Evolutionary conservation across 148 eudicot genomes (phyloP), one percentile per base, ranked within the genome.

Genomic region (Rhododendron ferrugineum): DNA sequence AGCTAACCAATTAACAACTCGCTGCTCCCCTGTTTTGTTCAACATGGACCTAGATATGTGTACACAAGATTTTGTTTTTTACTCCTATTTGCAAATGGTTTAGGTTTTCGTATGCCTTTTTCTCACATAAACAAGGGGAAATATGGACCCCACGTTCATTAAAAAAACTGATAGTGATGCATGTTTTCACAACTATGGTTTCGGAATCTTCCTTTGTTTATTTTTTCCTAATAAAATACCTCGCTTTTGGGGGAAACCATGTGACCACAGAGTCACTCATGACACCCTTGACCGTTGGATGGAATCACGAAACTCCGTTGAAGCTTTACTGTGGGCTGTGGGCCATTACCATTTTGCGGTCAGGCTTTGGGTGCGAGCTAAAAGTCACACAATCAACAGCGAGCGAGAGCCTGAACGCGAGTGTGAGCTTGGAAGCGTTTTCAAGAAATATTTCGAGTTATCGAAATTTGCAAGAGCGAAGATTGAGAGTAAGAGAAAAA

Each of bases 21-120:
- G 7, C 22, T 47, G 81, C 79, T 36, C 66, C 52, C 70, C 83
- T 79, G 60, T 80, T 34, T 68, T 80, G 54, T 34, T 80, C 79
- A 68, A 66, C 78, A 66, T 64, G 83, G 68, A 85, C 83, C 76
- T 46, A 66, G 47, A 64, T 2, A 32, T 49, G 6, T n/a, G 68
- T 40, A 78, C 76, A 47, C 23, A 62, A 28, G 79, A 5, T 58
- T 85, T 5, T 14, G 28, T 80, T 46, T 62, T 79, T 81, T 85
- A n/a, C n/a, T n/a, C n/a, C n/a, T n/a, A 74, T 36, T 50, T 85
- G 47, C 36, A 85, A 47, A 64, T 85, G 77, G 9, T 79, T 58
- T 16, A 34, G 46, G 72, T 81, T 58, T 42, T 18, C 20, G 5
- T 73, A 32, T 73, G 15, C 42, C 60, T 54, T 30, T 34, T 34